These are phyloP conservation scores for Xylariaceae sp. DNA, from an alignment of 2,329 filamentous ascomycete species.

Conservation along the genomic window DNA sequence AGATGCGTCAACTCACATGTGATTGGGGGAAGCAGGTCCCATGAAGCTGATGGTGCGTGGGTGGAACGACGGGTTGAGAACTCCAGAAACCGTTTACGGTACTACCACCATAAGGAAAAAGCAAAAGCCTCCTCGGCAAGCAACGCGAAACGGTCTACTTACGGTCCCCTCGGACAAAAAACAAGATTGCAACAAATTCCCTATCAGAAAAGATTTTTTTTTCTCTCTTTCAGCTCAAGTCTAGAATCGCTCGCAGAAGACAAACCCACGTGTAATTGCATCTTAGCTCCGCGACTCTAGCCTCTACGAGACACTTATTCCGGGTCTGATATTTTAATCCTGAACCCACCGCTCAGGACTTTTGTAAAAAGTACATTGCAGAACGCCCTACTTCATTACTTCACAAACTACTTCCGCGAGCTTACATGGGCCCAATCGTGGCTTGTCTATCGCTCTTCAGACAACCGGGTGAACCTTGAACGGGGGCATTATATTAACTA, in stretches of 20 bases:
- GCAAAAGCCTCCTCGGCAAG: not conserved
- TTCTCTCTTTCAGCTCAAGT: not conserved
- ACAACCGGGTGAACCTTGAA: not conserved
- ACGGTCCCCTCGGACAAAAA: not conserved
- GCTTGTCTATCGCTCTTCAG: not conserved
- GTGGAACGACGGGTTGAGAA: not conserved
- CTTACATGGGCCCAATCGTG: not conserved
- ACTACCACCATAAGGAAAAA: not conserved
- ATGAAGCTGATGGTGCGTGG: not conserved
- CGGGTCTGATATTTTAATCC: not conserved
- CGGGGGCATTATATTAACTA: not conserved
- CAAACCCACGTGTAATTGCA: not conserved
- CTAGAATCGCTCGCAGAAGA: not conserved
- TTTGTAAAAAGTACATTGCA: not conserved
- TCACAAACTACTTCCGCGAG: not conserved
- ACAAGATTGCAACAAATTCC: not conserved
- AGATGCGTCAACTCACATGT: no score
- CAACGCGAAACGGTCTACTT: not conserved
- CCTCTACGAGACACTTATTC: conserved; percentile 1
- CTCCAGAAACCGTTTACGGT: not conserved
- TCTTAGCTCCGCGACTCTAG: conserved; percentile 10
- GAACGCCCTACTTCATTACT: not conserved
- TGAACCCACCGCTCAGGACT: not conserved
- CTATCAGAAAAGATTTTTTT: not conserved
- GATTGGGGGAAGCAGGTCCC: no score